Evolutionary conservation across 140 eudicot genomes (phyloP), one percentile per base, ranked within the genome.

Genomic region (Stevia rebaudiana): DNA sequence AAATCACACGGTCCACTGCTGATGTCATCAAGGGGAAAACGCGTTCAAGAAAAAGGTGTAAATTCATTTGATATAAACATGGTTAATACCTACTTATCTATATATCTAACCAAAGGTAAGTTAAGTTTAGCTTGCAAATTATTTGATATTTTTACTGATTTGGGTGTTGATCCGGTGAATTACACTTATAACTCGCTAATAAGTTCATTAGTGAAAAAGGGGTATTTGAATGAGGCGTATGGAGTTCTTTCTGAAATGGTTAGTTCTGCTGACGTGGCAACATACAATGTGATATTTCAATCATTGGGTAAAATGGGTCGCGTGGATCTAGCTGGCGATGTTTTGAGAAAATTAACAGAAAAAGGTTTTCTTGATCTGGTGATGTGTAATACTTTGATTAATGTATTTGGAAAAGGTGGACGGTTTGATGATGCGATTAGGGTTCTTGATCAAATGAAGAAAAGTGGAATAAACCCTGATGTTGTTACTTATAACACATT

Each of bases 161-260:
- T 84, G 83, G 95, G 90, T 39, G 81, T 79, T 10, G 80, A 80
- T 64, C 87, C 88, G 11, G 86, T 65, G 60, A 74, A 82, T 66
- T 90, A 90, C 73, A 82, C 97, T 66, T 91, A 84, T 50, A 91
- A 91, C 67, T 84, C 96, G 3, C 71, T 91, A 55, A 76, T 84
- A 82, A 87, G 95, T 68, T 84, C 98, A 12, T 91, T 91, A 58
- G 96, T 91, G 25, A 91, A 91, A 70, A 91, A 75, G 60, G 98
- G 98, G 33, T 87, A 91, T 74, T 76, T 82, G 16, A 72, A 75
- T 67, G 95, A 91, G 63, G 94, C 95, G 19, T 87, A 85, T 88
- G 91, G 91, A 12, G 79, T 91, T 53, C 78, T 91, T 63, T 76
- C 78, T 16, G 89, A 80, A 49, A 84, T 87, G 91, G 86, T 76